Base-by-base conservation (phyloP, 83 land plant species). In the Thuja plicata region DNA sequence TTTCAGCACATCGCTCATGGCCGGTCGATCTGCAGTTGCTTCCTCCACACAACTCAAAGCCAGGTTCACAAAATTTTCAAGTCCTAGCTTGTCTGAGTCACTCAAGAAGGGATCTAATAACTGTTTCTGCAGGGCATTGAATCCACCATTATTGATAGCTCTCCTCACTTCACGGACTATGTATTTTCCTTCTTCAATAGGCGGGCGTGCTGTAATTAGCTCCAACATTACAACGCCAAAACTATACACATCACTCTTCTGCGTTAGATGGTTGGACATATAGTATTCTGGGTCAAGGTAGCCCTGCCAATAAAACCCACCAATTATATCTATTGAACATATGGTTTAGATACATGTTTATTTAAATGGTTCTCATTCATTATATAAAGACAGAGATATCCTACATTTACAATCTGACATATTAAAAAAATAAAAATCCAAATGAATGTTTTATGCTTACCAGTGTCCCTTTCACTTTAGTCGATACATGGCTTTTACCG, bases 251-350 rank as follows among this genome's bases (percentile, higher is more conserved):
- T 93, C 94, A 70, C 94, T 93, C 84, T 90, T 91, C 15, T 91
- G 90, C 0, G 91, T 89, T 87, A 94, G 81, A 40, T 91, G 94
- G 34, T 91, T 89, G 8, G 94, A 89, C 93, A 90, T 94, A 91
- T 94, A 94, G 85, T 93, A 94, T 73, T 94, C 94, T 3, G 95
- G 95, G 89, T 94, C 95, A 88, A 94, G 86, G 38, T 92, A 94
- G 1, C 95, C 95, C 95, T 94, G 87, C 54, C 57, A 87, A 76
- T 8, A 1, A 15, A 27, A 15, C 3, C 35, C n/a, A 7, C 3
- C 30, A 27, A 15, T 54, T 24, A 1, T 76, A 76, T 3, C 13
- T 17, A 76, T 76, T 76, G 40, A 76, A 34, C 13, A 76, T 76
- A 0, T 43, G 45, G 45, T 43, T 43, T 43, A 5, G 3, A 43